Percentiles rank a stretch among this genome's conserved stretches.
phyloP scores from a whole-genome alignment of 805 yeast genomes.

The Pichia gijzeniarum region DNA sequence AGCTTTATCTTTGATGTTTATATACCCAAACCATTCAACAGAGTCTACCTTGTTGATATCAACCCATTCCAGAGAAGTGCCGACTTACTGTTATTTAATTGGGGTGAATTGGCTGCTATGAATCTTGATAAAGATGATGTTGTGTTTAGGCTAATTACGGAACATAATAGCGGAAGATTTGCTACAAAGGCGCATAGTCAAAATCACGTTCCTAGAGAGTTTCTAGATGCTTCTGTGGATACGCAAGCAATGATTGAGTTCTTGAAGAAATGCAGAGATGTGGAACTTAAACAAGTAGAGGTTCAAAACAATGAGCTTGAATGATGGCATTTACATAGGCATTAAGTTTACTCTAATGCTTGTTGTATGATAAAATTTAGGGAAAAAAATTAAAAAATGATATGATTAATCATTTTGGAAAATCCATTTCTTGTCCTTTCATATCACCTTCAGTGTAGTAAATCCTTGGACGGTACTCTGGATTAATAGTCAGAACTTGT shows the following conservation, averaged over 20 bases:
- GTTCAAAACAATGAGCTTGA: background rate
- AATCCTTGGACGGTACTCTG: constrained; percentile 42
- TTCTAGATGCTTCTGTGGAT: constrained; percentile 75
- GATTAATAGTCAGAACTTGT: constrained; percentile 40
- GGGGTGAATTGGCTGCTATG: constrained; percentile 63
- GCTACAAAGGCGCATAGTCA: constrained; percentile 80
- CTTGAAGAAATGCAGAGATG: constrained; percentile 43
- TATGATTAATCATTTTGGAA: constrained; percentile 31
- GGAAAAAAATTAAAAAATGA: no score
- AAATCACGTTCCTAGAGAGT: constrained; percentile 85
- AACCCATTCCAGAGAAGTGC: constrained; percentile 80
- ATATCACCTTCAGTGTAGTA: constrained; percentile 38
- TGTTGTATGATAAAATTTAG: no score
- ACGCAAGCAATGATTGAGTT: constrained; percentile 64
- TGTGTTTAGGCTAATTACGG: constrained; percentile 56
- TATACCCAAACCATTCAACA: constrained; percentile 65
- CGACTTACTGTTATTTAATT: constrained; percentile 71
- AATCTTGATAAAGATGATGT: constrained; percentile 31
- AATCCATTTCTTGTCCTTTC: constrained; percentile 37
- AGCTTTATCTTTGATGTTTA: constrained; percentile 75
- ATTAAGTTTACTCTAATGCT: no score
- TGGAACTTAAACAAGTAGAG: constrained; percentile 7
- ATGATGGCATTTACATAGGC: background rate
- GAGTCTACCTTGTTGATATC: constrained; percentile 70
- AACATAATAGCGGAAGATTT: constrained; percentile 68